Evolutionary conservation across 495 filamentous ascomycete species (phyloP), one percentile per base, ranked within the genome.

Genomic region (Hyaloscypha hepaticicola): DNA sequence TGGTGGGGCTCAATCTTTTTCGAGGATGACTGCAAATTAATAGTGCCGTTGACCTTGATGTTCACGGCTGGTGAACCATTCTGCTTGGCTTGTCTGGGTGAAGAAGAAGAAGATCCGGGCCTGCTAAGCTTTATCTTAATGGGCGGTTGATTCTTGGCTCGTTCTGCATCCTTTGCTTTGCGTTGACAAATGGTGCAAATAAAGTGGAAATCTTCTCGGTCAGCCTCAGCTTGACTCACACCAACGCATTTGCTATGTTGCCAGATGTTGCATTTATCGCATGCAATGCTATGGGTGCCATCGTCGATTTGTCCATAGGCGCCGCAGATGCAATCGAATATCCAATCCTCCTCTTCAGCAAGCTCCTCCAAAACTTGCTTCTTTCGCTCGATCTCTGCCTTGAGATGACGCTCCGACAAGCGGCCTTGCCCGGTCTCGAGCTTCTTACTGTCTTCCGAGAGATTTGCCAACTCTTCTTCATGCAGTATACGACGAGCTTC

Each of bases 221-320:
- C 92, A 6, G 91, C 94, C 62, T 91, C 88, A 52, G 81, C 79
- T 63, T 91, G 82, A 12, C 81, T 82, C 63, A 98, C 90, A 31
- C 87, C 90, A 56, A 96, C 85, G 71, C 95, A 99, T 55, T 87
- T 88, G 79, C 90, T 94, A 70, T 97, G 95, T 72, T 97, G 94
- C 95, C 95, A 99, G 22, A 96, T 87, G 72, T 90, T 95, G 80
- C 95, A 99, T 55, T 82, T 88, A 70, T 98, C 95, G 73, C 95
- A 99, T n/a, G 93, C 89, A 63, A 99, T 85, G 72, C 90, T 96
- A 73, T 96, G 91, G 1, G 90, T 88, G 55, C 95, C 95, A 69
- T 97, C 95, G 68, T 97, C 94, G 38, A 96, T 88, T 70, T 95
- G 87, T 48, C 95, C 94, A 74, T 96, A 87, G 28, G 90, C 83